Conservation (phyloP, 2,329 filamentous ascomycete genomes). For the Colletotrichum orchidophilum region DNA sequence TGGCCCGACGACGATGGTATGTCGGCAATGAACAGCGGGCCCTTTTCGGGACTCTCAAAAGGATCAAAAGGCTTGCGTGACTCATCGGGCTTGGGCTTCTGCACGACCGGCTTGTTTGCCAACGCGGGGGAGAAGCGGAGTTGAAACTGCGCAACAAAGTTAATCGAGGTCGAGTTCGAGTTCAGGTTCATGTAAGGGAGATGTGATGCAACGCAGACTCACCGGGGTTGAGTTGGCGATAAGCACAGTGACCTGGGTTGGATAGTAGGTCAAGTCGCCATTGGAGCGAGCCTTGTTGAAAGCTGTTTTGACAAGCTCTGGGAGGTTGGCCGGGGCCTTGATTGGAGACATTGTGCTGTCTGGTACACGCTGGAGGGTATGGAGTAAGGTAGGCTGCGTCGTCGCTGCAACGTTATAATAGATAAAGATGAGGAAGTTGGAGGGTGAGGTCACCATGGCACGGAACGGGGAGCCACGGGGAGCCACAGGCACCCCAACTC, state of each 20-base stretch:
- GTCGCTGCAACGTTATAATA: not conserved
- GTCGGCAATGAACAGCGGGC: constrained; percentile 62
- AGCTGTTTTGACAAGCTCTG: constrained; percentile 58
- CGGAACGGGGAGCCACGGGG: not conserved
- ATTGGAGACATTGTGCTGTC: constrained; percentile 49
- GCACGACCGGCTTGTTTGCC: constrained; percentile 70
- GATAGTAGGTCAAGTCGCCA: constrained; percentile 63
- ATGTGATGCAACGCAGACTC: constrained; percentile 29
- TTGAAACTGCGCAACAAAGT: constrained; percentile 66
- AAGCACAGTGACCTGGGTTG: constrained; percentile 62
- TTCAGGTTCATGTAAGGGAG: not conserved
- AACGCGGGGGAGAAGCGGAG: constrained; percentile 76
- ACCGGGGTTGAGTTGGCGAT: constrained; percentile 54
- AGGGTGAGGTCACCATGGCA: not conserved
- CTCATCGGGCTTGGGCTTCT: constrained; percentile 47
- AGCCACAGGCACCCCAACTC: constrained; percentile 1
- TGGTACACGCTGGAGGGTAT: constrained; percentile 38
- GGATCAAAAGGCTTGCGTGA: constrained; percentile 63
- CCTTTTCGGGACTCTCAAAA: constrained; percentile 67
- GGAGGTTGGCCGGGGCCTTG: constrained; percentile 57
- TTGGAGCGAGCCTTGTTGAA: constrained; percentile 58
- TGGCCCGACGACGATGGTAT: constrained; percentile 58
- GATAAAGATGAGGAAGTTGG: no score
- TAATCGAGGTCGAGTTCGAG: not conserved
- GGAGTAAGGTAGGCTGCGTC: not conserved